These are phyloP conservation scores for Aspergillus thermomutatus DNA, from an alignment of 2,329 filamentous ascomycete species.

Conservation along the genomic window DNA sequence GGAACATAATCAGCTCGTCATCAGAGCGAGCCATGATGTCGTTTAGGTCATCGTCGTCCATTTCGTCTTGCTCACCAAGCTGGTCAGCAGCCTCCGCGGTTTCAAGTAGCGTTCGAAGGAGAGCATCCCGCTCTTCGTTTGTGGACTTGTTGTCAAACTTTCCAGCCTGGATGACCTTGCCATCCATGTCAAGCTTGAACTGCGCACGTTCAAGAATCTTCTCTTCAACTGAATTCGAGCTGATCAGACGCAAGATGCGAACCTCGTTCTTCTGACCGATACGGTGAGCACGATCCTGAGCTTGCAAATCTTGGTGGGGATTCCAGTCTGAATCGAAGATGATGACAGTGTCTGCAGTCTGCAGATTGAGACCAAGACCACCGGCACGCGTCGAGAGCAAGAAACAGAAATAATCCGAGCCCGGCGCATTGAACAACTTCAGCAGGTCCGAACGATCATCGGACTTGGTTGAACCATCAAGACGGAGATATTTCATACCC, in stretches of 20 bases:
- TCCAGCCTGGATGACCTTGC: constrained; percentile 98
- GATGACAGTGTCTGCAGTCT: constrained; percentile 97
- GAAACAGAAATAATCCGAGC: constrained; percentile 96
- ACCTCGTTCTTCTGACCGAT: constrained; percentile 99
- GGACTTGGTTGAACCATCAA: constrained; percentile 96
- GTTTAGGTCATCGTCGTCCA: constrained; percentile 98
- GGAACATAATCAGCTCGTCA: constrained; percentile 73
- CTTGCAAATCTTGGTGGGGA: constrained; percentile 97
- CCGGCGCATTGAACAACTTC: constrained; percentile 80
- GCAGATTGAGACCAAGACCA: constrained; percentile 93
- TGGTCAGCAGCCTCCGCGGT: constrained; percentile 65
- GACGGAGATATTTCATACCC: constrained; percentile 78
- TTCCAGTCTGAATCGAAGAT: constrained; percentile 99
- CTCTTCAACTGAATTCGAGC: constrained; percentile 94
- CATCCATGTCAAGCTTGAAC: constrained; percentile 98
- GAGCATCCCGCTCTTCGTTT: constrained; percentile 94
- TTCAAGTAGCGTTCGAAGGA: constrained; percentile 90
- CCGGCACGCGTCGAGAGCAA: constrained; percentile 96
- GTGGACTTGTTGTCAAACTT: constrained; percentile 99
- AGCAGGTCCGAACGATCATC: constrained; percentile 93
- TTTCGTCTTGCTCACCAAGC: constrained; percentile 87
- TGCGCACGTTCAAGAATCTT: constrained; percentile 96
- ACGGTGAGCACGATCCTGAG: constrained; percentile 99
- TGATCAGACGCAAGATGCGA: constrained; percentile 91
- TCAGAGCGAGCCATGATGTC: constrained; percentile 88